Evolutionary conservation across 2,329 filamentous ascomycete genomes (phyloP).

Genomic region (Mollisiaceae sp.): DNA sequence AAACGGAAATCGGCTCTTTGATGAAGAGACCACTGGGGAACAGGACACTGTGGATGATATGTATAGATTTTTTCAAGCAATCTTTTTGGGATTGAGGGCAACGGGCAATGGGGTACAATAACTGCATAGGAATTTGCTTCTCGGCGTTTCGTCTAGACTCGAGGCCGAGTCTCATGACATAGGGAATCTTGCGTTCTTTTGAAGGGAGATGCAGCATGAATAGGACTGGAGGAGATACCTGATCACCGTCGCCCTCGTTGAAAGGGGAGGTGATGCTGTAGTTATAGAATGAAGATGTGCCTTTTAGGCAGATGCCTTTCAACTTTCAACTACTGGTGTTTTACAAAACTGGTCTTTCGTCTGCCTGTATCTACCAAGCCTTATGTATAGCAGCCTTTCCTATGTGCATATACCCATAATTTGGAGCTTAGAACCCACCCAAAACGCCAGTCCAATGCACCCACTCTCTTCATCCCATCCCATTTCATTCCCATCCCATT

Average conservation of each 20-base stretch:
- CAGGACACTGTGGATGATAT: slow-evolving; percentile 20
- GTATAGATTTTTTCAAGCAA: slow-evolving; percentile 29
- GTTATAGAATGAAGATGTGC: slow-evolving; percentile 19
- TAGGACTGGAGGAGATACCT: slow-evolving; percentile 19
- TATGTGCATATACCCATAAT: not conserved
- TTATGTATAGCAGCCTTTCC: not conserved
- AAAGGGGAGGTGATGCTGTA: slow-evolving; percentile 18
- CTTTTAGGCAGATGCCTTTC: slow-evolving; percentile 1
- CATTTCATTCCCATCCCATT: not conserved
- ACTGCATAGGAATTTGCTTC: slow-evolving; percentile 17
- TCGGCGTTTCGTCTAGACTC: slow-evolving; percentile 30
- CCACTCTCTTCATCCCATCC: no score
- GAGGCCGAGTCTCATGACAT: slow-evolving; percentile 4
- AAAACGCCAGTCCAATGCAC: slow-evolving; percentile 11
- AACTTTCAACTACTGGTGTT: not conserved
- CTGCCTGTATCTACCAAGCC: no score
- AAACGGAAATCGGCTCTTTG: slow-evolving; percentile 30
- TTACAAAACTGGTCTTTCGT: not conserved
- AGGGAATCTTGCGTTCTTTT: slow-evolving; percentile 9
- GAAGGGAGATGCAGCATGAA: slow-evolving; percentile 11
- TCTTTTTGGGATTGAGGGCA: slow-evolving; percentile 24
- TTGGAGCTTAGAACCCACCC: not conserved
- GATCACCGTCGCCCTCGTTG: slow-evolving; percentile 16
- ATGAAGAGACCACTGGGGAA: slow-evolving; percentile 17
- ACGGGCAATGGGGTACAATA: not conserved